A percentile compares a stretch with the other conserved stretches of the same genome.
These are phyloP conservation scores for Proliferodiscus dingleyae DNA, from an alignment of 2,329 filamentous ascomycete genomes.

Conservation along the genomic window DNA sequence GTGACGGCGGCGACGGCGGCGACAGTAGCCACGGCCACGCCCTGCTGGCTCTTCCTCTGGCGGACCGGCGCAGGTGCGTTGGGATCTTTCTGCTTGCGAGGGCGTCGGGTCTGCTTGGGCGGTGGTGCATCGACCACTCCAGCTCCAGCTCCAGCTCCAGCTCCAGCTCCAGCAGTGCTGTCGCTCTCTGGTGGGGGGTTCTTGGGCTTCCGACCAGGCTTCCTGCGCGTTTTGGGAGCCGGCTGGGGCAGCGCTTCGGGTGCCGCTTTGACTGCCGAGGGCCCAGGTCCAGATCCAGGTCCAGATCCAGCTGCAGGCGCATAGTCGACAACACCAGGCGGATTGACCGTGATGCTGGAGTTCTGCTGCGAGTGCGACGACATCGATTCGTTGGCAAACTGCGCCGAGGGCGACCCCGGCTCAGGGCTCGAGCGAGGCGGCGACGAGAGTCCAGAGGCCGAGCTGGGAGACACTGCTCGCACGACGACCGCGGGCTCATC, in stretches of 20 bases:
- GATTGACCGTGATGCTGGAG: constrained; percentile 23
- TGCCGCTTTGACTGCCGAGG: constrained; percentile 18
- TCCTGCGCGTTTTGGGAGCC: constrained; percentile 41
- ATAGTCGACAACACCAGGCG: constrained; percentile 12
- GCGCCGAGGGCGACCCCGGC: constrained; percentile 40
- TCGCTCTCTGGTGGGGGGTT: constrained; percentile 35
- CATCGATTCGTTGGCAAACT: constrained; percentile 20
- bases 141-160: background rate
- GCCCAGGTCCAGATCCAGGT: background rate
- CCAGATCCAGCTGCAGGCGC: constrained; percentile 17
- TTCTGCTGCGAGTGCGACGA: constrained; percentile 10
- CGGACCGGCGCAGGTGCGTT: constrained; percentile 47
- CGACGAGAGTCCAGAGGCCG: constrained; percentile 46
- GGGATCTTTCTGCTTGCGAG: constrained; percentile 54
- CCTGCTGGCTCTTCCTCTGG: constrained; percentile 49
- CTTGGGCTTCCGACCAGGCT: constrained; percentile 61
- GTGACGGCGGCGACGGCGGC: too few species aligned
- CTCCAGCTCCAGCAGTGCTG: background rate
- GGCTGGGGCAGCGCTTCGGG: background rate
- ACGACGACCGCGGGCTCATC: background rate
- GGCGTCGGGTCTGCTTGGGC: constrained; percentile 40
- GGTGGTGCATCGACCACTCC: too few species aligned
- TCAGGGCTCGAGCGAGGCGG: constrained; percentile 48
- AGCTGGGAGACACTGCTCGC: constrained; percentile 10
- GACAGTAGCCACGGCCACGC: constrained; percentile 14